Evolutionary conservation across 495 filamentous ascomycete species (phyloP).

Genomic region (Daldinia childiae): DNA sequence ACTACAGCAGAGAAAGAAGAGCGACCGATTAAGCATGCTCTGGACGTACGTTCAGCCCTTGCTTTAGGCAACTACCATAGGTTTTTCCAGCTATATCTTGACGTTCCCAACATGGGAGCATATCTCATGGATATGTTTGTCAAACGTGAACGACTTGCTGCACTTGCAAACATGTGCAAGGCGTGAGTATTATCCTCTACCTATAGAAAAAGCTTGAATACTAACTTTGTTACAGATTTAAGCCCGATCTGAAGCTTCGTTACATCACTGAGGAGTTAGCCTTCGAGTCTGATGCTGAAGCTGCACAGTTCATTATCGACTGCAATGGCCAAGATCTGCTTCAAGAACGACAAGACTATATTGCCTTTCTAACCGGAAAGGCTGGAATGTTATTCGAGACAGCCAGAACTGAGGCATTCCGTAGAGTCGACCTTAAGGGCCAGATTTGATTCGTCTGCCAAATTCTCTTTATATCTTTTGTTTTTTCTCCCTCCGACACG

Average conservation of each 20-base stretch:
- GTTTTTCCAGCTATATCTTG: conserved; percentile 94
- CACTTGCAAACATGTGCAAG: conserved; percentile 89
- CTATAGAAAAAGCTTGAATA: not conserved
- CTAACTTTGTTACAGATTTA: conserved; percentile 74
- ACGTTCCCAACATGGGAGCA: conserved; percentile 95
- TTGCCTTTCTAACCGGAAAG: conserved; percentile 80
- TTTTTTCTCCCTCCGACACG: conserved; percentile 25
- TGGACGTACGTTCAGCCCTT: conserved; percentile 89
- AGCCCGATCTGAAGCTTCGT: conserved; percentile 84
- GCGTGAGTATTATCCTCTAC: conserved; percentile 70
- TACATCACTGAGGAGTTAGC: conserved; percentile 96
- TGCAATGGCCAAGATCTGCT: conserved; percentile 78
- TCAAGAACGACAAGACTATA: conserved; percentile 75
- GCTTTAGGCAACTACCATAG: conserved; percentile 96
- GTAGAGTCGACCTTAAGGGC: conserved; percentile 93
- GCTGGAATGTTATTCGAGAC: conserved; percentile 76
- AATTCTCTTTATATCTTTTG: conserved; percentile 22
- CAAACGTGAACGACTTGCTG: conserved; percentile 88
- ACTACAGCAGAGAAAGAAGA: conserved; percentile 92
- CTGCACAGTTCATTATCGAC: conserved; percentile 86
- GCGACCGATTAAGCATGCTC: conserved; percentile 84
- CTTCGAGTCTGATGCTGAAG: conserved; percentile 92
- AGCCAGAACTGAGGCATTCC: conserved; percentile 75
- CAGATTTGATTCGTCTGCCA: conserved; percentile 73
- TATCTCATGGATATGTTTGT: conserved; percentile 99